A percentile compares a stretch with the other conserved stretches of the same genome.
Conservation (phyloP, 1,284 basidiomycete genomes). For the Heterobasidion irregulare region DNA sequence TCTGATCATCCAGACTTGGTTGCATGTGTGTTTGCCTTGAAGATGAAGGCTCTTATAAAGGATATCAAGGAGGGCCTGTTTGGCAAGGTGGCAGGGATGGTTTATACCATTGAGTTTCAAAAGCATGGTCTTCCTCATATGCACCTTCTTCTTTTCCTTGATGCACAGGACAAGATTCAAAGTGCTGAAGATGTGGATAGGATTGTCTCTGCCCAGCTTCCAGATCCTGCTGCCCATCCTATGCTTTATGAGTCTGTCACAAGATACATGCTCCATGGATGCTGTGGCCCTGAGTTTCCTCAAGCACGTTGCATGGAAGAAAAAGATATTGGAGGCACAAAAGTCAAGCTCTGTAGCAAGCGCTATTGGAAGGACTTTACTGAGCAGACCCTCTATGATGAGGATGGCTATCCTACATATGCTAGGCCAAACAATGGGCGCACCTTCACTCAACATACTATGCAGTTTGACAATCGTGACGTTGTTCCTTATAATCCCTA, state of each 20-base stretch:
- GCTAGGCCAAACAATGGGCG: too few relatives aligned
- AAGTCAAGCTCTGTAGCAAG: too few relatives aligned
- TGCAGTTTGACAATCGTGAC: too few relatives aligned
- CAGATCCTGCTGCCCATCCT: conserved; percentile 29
- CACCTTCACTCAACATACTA: too few relatives aligned
- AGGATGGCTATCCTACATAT: too few relatives aligned
- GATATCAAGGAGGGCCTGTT: conserved; percentile 27
- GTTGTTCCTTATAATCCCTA: too few relatives aligned
- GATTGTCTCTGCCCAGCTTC: conserved; percentile 30
- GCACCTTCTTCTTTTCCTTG: conserved; percentile 34
- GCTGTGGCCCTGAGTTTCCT: conserved; percentile 23
- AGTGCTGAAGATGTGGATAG: conserved; percentile 28
- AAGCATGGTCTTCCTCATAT: conserved; percentile 40
- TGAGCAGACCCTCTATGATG: too few relatives aligned
- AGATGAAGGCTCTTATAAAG: conserved; percentile 27
- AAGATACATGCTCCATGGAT: conserved; percentile 37
- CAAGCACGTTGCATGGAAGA: conserved; percentile 27
- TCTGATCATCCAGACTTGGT: conserved; percentile 39
- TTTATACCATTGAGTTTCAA: conserved; percentile 43
- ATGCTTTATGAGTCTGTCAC: conserved; percentile 24
- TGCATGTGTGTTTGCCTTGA: conserved; percentile 33
- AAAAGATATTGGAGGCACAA: too few relatives aligned
- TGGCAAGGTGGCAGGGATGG: conserved; percentile 23
- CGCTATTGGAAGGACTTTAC: too few relatives aligned
- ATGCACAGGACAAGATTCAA: conserved; percentile 19